These are phyloP conservation scores for Hemileia vastatrix DNA, from an alignment of 1,284 basidiomycete genomes.

Conservation along the genomic window DNA sequence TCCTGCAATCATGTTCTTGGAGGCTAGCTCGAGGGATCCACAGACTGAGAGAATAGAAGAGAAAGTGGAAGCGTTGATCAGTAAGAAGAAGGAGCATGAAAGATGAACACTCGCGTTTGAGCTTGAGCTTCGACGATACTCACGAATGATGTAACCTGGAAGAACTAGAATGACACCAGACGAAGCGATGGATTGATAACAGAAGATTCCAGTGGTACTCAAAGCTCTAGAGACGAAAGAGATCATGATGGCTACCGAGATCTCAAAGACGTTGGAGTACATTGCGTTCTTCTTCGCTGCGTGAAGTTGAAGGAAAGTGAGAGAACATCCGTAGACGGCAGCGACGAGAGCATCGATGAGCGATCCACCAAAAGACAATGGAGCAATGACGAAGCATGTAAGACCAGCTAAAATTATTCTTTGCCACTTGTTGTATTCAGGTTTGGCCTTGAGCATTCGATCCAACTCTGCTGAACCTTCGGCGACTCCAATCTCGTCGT, in stretches of 20 bases:
- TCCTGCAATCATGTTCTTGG: slow-evolving; percentile 74
- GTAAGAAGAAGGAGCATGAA: slow-evolving; percentile 39
- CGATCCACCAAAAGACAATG: slow-evolving; percentile 68
- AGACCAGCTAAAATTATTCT: slow-evolving; percentile 60
- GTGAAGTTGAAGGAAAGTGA: slow-evolving; percentile 65
- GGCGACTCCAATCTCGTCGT: slow-evolving; percentile 59
- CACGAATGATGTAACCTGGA: slow-evolving; percentile 66
- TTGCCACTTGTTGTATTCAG: slow-evolving; percentile 48
- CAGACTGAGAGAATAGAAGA: slow-evolving; percentile 48
- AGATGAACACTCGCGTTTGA: slow-evolving; percentile 26
- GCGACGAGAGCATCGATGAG: slow-evolving; percentile 69
- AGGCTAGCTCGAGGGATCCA: slow-evolving; percentile 72
- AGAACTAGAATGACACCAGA: slow-evolving; percentile 68
- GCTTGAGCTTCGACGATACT: slow-evolving; percentile 41
- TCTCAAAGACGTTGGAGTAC: slow-evolving; percentile 80
- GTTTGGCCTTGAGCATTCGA: slow-evolving; percentile 53
- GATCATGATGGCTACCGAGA: slow-evolving; percentile 67
- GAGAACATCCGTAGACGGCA: slow-evolving; percentile 57
- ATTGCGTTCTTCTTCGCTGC: slow-evolving; percentile 66
- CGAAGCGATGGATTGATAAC: slow-evolving; percentile 71
- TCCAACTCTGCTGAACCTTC: slow-evolving; percentile 57
- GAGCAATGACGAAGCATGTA: slow-evolving; percentile 64
- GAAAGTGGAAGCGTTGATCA: slow-evolving; percentile 41
- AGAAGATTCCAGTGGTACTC: slow-evolving; percentile 65
- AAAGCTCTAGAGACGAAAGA: slow-evolving; percentile 66